Base-by-base conservation (phyloP, 345 rosid species). In the Eucalyptus marginata region DNA sequence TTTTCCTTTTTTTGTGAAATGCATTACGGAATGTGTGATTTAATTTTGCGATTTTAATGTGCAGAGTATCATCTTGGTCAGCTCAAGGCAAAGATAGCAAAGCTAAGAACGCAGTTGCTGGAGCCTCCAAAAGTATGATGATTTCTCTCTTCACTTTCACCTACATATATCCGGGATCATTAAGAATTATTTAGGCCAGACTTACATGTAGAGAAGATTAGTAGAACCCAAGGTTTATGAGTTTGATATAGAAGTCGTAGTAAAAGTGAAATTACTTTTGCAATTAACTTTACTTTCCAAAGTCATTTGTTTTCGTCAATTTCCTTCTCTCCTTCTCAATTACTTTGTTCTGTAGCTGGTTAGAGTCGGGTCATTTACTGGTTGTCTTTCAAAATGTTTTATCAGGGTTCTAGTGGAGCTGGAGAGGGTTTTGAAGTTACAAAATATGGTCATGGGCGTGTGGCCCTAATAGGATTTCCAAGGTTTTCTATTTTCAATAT, bases 381-480 rank as follows among this genome's bases (percentile, higher is more conserved):
- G 54, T 68, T 54, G 80, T 64, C 58, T 71, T 86, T 49, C 29
- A 11, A 89, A 90, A 89, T 56, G 62, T 36, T 89, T 80, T 86
- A 79, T 87, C 95, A 97, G 99, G 99, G 99, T 88, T 94, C 98
- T 88, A 96, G 97, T 91, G 98, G 98, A 91, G 99, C 91, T 88
- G 99, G 99, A 89, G 98, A 97, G 87, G 99, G 99, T 91, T 98
- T 98, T 93, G 99, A 98, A 94, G 99, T 98, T 91, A 95, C 99
- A 89, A 98, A 98, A 93, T 97, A 86, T 93, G 99, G 99, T 68
- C 99, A 98, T 92, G 99, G 99, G 86, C 99, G 99, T 89, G 99
- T 98, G 86, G 99, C 99, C 16, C 95, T 98, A 3, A 98, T 98
- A 84, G 99, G 99, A 85, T 98, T 98, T 95, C 99, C 99, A 17